Evolutionary conservation across 2,329 filamentous ascomycete genomes (phyloP).

Genomic region (Microdochium nivale): DNA sequence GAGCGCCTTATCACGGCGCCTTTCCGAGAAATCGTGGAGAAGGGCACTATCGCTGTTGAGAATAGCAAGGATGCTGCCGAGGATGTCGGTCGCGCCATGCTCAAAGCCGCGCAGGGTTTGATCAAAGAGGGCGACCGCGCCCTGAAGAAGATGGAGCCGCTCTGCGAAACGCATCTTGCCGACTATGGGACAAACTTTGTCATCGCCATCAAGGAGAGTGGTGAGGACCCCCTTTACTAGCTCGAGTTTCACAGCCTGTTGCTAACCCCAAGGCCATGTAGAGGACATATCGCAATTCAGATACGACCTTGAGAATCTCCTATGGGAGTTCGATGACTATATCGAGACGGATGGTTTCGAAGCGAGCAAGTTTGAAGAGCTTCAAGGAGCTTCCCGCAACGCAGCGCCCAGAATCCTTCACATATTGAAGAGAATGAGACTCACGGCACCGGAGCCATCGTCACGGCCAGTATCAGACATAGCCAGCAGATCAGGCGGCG

Average conservation of each 20-base stretch:
- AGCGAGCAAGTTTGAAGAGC: slow-evolving; percentile 35
- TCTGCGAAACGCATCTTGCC: slow-evolving; percentile 37
- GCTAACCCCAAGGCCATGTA: slow-evolving; percentile 12
- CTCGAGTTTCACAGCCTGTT: not conserved
- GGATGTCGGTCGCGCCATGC: slow-evolving; percentile 30
- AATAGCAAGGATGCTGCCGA: slow-evolving; percentile 33
- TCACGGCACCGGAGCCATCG: slow-evolving; percentile 18
- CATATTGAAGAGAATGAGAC: slow-evolving; percentile 44
- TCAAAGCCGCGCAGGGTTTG: slow-evolving; percentile 37
- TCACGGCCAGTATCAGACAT: not conserved
- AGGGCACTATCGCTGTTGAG: slow-evolving; percentile 35
- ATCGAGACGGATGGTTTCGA: slow-evolving; percentile 41
- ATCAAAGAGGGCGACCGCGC: slow-evolving; percentile 40
- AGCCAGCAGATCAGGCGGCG: not conserved
- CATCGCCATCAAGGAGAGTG: slow-evolving; percentile 43
- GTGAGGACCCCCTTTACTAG: slow-evolving; percentile 20
- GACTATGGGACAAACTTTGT: slow-evolving; percentile 42
- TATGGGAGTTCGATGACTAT: slow-evolving; percentile 51
- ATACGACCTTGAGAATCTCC: slow-evolving; percentile 35
- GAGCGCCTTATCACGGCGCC: slow-evolving; percentile 37
- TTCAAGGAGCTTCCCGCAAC: slow-evolving; percentile 38
- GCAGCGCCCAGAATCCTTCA: slow-evolving; percentile 40
- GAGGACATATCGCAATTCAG: slow-evolving; percentile 41
- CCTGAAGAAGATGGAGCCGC: slow-evolving; percentile 40
- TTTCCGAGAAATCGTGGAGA: slow-evolving; percentile 44